These are phyloP conservation scores for Metschnikowia similis DNA, from an alignment of 805 yeast genomes.

Conservation along the genomic window DNA sequence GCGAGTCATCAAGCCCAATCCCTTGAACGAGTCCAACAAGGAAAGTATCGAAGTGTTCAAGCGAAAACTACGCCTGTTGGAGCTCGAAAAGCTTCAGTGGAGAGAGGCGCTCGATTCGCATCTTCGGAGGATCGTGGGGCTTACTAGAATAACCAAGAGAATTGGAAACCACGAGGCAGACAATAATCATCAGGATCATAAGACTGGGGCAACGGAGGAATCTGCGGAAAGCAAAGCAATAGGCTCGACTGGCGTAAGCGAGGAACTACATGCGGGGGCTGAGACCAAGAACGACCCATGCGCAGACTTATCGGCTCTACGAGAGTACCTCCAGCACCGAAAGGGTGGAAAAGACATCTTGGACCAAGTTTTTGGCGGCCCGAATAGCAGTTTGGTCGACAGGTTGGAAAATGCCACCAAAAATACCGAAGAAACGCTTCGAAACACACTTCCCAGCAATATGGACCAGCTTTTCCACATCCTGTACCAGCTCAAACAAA, in stretches of 20 bases:
- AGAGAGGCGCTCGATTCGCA: slow-evolving; percentile 21
- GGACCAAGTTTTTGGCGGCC: not conserved
- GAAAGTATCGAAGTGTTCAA: slow-evolving; percentile 45
- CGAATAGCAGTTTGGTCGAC: not conserved
- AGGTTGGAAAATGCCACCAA: not conserved
- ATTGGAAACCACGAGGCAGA: not conserved
- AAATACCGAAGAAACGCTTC: not conserved
- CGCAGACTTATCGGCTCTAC: not conserved
- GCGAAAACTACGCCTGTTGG: slow-evolving; percentile 40
- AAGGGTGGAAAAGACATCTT: not conserved
- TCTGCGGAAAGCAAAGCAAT: not conserved
- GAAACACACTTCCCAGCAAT: slow-evolving; percentile 20
- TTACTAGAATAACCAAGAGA: slow-evolving; percentile 6
- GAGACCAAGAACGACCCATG: no score
- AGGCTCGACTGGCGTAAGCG: no score
- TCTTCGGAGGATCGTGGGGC: slow-evolving; percentile 1
- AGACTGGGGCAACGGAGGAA: not conserved
- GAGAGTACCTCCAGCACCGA: not conserved
- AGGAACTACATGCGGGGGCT: no score
- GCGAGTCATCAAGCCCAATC: slow-evolving; percentile 49
- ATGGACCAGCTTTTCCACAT: slow-evolving; percentile 38
- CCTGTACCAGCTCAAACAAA: slow-evolving; percentile 25
- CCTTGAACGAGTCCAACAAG: slow-evolving; percentile 51
- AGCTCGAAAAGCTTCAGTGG: slow-evolving; percentile 49
- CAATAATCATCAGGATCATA: not conserved